Evolutionary conservation across 176 grass and related monocot species (phyloP).

Genomic region (Triticum aestivum): IWGSC_CS_RefSeq_v2.1 NC_057798.1:150685791-150686290

Average conservation of each 20-base stretch:
- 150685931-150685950: not conserved
- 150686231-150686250: too few species aligned
- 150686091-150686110: conserved; percentile 9
- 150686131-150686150: not conserved
- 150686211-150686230: too few species aligned
- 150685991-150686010: not conserved
- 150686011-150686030: too few species aligned
- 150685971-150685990: not conserved
- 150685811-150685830: not conserved
- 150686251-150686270: too few species aligned
- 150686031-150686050: not conserved
- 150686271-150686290: too few species aligned
- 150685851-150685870: not conserved
- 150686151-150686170: not conserved
- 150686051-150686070: not conserved
- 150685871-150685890: not conserved
- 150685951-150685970: not conserved
- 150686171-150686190: too few species aligned
- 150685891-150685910: not conserved
- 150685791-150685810: not conserved
- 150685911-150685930: not conserved
- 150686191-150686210: too few species aligned
- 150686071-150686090: not conserved
- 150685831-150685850: not conserved
- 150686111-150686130: not conserved